phyloP scores from a whole-genome alignment of 2,329 filamentous ascomycete genomes.

The Coniochaeta ligniaria region DNA sequence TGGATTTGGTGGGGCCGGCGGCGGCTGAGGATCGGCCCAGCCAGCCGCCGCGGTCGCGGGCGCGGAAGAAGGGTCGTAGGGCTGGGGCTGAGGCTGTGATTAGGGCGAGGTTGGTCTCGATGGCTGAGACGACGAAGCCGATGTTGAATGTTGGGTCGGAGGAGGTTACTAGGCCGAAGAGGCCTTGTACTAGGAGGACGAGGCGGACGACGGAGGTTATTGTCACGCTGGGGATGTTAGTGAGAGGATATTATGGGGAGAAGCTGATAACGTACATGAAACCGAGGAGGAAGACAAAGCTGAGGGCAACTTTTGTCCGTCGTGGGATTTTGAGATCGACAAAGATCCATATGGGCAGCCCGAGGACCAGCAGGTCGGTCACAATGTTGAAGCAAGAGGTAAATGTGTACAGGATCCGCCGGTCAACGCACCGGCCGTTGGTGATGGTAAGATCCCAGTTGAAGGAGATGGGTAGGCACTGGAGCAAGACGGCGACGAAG shows the following conservation, averaged over 20 bases:
- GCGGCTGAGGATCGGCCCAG: conserved; percentile 19
- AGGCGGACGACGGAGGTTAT: conserved; percentile 25
- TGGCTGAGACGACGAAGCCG: conserved; percentile 26
- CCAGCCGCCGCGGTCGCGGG: conserved; percentile 19
- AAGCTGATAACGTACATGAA: conserved; percentile 16
- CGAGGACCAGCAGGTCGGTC: conserved; percentile 34
- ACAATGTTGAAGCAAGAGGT: conserved; percentile 33
- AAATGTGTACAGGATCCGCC: conserved; percentile 20
- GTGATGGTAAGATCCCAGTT: conserved; percentile 34
- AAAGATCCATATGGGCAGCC: conserved; percentile 30
- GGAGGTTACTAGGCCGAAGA: conserved; percentile 18
- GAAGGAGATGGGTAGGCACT: conserved; percentile 32
- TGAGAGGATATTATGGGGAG: background rate
- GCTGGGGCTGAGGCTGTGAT: conserved; percentile 34
- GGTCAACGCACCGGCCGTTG: conserved; percentile 25
- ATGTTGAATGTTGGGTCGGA: conserved; percentile 22
- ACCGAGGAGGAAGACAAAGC: conserved; percentile 23
- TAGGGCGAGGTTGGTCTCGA: conserved; percentile 33
- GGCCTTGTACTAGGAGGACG: conserved; percentile 21
- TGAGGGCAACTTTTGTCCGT: conserved; percentile 20
- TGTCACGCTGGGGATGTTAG: conserved; percentile 20
- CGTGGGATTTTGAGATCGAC: conserved; percentile 20
- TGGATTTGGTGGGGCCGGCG: conserved; percentile 8
- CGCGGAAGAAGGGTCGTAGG: conserved; percentile 27
- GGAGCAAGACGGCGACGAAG: conserved; percentile 24